Percentiles rank a stretch among this genome's conserved stretches.
Conservation (phyloP, 2,329 filamentous ascomycete genomes). For the Colletotrichum aenigma region DNA sequence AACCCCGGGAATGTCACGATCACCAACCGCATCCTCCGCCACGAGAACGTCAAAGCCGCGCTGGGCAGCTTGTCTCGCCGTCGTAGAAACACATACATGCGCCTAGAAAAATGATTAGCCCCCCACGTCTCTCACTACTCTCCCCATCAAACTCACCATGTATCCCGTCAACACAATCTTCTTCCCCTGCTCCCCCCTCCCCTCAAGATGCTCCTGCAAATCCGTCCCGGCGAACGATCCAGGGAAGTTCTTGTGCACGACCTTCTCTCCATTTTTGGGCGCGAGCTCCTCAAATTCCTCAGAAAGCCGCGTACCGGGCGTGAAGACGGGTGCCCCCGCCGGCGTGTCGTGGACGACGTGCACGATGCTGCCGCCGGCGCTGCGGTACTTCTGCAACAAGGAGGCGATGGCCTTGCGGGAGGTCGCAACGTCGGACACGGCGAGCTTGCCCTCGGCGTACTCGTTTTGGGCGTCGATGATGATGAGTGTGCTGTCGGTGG, state of each 20-base stretch:
- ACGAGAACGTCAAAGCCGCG: constrained; percentile 68
- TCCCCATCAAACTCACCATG: constrained; percentile 45
- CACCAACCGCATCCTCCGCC: constrained; percentile 66
- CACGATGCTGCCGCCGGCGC: constrained; percentile 53
- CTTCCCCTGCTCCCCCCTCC: constrained; percentile 51
- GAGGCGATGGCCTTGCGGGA: constrained; percentile 61
- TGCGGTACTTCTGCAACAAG: constrained; percentile 66
- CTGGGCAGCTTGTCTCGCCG: constrained; percentile 64
- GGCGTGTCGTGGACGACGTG: constrained; percentile 66
- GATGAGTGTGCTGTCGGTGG: constrained; percentile 63
- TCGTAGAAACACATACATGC: constrained; percentile 69
- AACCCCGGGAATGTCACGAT: constrained; percentile 68
- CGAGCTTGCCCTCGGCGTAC: constrained; percentile 63
- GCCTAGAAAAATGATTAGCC: constrained; percentile 45
- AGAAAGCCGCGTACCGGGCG: constrained; percentile 62
- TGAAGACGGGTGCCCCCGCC: constrained; percentile 69
- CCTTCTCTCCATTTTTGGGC: constrained; percentile 57
- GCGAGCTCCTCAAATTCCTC: constrained; percentile 65
- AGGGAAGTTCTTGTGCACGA: constrained; percentile 62
- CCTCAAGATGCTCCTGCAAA: constrained; percentile 56
- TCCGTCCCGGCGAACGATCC: constrained; percentile 66
- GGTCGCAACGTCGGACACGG: constrained; percentile 54
- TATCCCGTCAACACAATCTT: constrained; percentile 68
- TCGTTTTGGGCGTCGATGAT: constrained; percentile 77
- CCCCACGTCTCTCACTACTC: accelerated